Base-by-base conservation (phyloP, 148 eudicot species). In the Rhododendron williamsianum region DNA sequence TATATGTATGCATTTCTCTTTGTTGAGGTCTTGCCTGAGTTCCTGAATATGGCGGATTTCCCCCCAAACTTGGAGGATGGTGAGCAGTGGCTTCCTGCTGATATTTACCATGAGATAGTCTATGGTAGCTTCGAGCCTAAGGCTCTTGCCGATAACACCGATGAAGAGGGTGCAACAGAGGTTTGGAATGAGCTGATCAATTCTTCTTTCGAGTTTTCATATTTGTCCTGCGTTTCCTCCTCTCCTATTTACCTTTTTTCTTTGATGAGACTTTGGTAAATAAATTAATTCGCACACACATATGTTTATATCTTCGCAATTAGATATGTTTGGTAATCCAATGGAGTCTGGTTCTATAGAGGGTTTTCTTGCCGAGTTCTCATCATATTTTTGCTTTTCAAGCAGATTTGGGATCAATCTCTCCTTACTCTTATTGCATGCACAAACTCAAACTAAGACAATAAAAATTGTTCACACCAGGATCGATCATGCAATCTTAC, bases 41-140 rank as follows among this genome's bases (percentile, higher is more conserved):
- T 73, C 45, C n/a, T 81, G 48, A 30, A 16, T 16, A 86, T 86
- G 87, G 79, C 46, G 27, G 85, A 82, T 60, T 86, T 76, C 21
- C 85, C 87, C 23, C 85, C 87, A 58, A 86, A 86, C 81, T 82
- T 86, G 56, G 87, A 86, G 72, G 87, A 86, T 82, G 87, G 85
- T 27, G 85, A 82, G 60, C 80, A 27, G 48, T 81, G 87, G 85
- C 60, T 86, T 63, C 87, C 87, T 74, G 60, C 85, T 43, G 81
- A 86, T 82, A 76, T 86, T 71, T 86, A 54, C 46, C 58, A 76
- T 76, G 87, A 86, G 38, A 82, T 86, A 33, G 46, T 82, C 81
- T 81, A 69, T 35, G 73, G 38, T 19, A 54, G 33, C 69, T 23
- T 52, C 4, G 60, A 35, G 9, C 69, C 74, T 52, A 35, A 76